Base-by-base conservation (phyloP, 306 rosid genomes). In the Rosa multiflora region DNA sequence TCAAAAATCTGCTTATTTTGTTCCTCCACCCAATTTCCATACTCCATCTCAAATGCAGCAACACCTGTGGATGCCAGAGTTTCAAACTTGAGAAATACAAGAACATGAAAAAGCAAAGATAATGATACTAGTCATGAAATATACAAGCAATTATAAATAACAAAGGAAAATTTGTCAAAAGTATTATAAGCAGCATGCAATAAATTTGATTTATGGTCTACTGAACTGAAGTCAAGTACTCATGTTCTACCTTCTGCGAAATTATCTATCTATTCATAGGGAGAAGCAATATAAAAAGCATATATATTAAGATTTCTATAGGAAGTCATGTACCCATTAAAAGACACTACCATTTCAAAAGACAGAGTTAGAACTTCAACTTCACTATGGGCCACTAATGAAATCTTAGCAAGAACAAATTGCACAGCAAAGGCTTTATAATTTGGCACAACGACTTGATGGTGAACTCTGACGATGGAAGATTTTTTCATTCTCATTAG, bases 1-100 rank as follows among this genome's bases (percentile, higher is more conserved):
- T 92, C 96, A 78, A 83, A 52, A 32, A 78, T 86, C 76, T 88
- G 94, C 79, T 84, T 86, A 68, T 84, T 86, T 79, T 89, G 99
- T 77, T 91, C 94, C 75, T 92, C 96, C 71, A 92, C 86, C 99
- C 99, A 95, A 17, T 84, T 85, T 59, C 84, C 93, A 71, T 95
- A 89, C 86, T 91, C 91, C 92, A 87, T 87, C 88, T 91, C 96
- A 76, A 95, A 95, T 58, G 83, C 76, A 44, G 89, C 39, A 67
- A 91, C 74, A 56, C 88, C 98, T 95, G 90, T 76, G 76, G 67
- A 81, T 62, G 67, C 71, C 74, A 69, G 78, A 73, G 74, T 78
- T 51, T 46, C 68, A 20, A 64, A 4, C 66, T 83, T 81, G 46
- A 79, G 82, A 76, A 32, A 52, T 74, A 84, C 49, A 48, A 61